phyloP scores from a whole-genome alignment of 73 alveolate species.

The Diophrys appendiculata region DNA sequence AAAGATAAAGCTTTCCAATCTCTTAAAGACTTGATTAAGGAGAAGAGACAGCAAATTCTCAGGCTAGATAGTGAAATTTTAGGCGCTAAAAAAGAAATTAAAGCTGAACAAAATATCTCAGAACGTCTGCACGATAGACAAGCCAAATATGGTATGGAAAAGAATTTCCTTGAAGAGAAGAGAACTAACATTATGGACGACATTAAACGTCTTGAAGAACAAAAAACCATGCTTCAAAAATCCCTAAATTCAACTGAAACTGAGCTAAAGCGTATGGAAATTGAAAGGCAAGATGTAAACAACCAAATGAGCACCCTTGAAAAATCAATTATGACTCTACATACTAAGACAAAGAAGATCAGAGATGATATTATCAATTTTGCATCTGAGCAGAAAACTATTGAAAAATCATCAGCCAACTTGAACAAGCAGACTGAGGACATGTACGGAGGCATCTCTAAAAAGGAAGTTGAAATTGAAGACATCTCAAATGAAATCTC shows the following conservation, averaged over 20 bases:
- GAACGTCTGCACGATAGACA: conserved; percentile 88
- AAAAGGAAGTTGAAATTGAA: conserved; percentile 92
- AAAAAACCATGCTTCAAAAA: conserved; percentile 75
- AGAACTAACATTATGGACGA: conserved; percentile 79
- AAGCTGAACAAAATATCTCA: conserved; percentile 85
- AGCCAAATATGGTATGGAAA: conserved; percentile 78
- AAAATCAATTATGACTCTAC: conserved; percentile 89
- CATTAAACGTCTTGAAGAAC: conserved; percentile 82
- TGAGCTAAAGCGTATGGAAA: conserved; percentile 82
- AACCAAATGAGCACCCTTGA: conserved; percentile 86
- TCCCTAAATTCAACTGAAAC: conserved; percentile 87
- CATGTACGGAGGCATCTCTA: conserved; percentile 76
- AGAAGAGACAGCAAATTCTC: conserved; percentile 42
- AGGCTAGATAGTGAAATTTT: conserved; percentile 67
- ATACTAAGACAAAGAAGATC: conserved; percentile 89
- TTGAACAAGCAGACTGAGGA: conserved; percentile 82
- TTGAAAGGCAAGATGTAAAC: conserved; percentile 84
- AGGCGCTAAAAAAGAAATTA: conserved; percentile 73
- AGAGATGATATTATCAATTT: conserved; percentile 91
- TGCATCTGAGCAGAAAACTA: conserved; percentile 90
- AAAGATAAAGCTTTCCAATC: conserved; percentile 78
- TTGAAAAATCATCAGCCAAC: conserved; percentile 91
- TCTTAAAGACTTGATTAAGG: conserved; percentile 67
- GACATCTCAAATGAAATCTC: conserved; percentile 94
- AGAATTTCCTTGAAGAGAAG: conserved; percentile 67